Base-by-base conservation (phyloP, 169 alveolate genomes). In the Plasmodium coatneyi region DNA sequence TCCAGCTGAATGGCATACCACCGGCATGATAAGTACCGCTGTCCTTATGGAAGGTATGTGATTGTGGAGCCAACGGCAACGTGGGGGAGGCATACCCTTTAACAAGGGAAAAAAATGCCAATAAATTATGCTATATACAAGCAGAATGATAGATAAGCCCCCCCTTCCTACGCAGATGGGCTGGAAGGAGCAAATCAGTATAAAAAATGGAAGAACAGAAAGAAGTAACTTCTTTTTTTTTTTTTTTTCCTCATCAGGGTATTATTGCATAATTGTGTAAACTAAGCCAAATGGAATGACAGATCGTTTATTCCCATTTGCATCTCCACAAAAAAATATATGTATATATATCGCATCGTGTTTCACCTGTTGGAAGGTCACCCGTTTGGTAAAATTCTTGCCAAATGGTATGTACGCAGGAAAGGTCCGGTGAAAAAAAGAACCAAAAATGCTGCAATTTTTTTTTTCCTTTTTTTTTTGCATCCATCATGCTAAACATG, bases 1-100 rank as follows among this genome's bases (percentile, higher is more conserved):
- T 22, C 36, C 30, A 66, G 36, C 76, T 66, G 76, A 66, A 22
- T 66, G 76, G 76, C 76, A 66, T 66, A 28, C 76, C 76, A 66
- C 76, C n/a, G 76, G 36, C 76, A 66, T 66, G 76, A 25, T 7
- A 66, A 5, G 41, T 66, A 12, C 36, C 30, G 22, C 60, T 49
- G 60, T 49, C 60, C 60, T 49, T 14, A 49, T 22, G 19, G 12
- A 49, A 49, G 60, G 60, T 16, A 12, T 22, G 9, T 49, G 14
- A 49, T 16, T 14, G 1, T 49, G 3, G 22, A 3, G 60, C 14
- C 5, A 49, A 14, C 22, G 60, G 9, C 60, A 0, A 49, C 4
- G 60, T 49, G 60, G 7, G 60, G 60, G 60, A 49, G 60, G 60
- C 60, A 3, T 7, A 22, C 36, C 41, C 76, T 12, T 39, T 66